Evolutionary conservation across 768 basidiomycete species (phyloP).

Genomic region (Hemileccinum rubropunctum): DNA sequence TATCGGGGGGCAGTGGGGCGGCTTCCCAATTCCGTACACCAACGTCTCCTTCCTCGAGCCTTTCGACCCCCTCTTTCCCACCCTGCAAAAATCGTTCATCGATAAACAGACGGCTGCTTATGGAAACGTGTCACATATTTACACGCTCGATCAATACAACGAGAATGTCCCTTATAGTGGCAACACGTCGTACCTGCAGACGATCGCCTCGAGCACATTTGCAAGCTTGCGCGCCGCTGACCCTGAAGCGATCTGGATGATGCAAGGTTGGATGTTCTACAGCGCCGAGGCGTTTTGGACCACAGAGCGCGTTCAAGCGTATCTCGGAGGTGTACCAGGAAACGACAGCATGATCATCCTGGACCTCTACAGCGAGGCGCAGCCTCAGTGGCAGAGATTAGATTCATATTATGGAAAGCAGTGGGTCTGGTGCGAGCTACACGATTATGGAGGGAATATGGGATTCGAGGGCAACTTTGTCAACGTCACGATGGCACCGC

Average conservation of each 20-base stretch:
- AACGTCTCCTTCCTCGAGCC: conserved; percentile 41
- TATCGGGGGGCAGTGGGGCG: conserved; percentile 35
- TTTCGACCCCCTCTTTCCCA: conserved; percentile 36
- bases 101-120: conserved; percentile 36
- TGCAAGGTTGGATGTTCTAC: conserved; percentile 45
- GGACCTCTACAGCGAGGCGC: conserved; percentile 39
- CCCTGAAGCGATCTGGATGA: conserved; percentile 40
- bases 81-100: conserved; percentile 38
- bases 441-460: conserved; percentile 39
- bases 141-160: conserved; percentile 45
- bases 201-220: conserved; percentile 34
- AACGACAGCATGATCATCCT: conserved; percentile 41
- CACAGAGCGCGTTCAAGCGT: conserved; percentile 37
- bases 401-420: conserved; percentile 37
- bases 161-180: conserved; percentile 39
- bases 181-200: conserved; percentile 32
- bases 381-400: conserved; percentile 42
- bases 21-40: conserved; percentile 32
- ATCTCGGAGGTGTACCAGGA: conserved; percentile 36
- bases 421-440: conserved; percentile 45
- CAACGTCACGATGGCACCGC: conserved; percentile 32
- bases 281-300: conserved; percentile 37
- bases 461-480: conserved; percentile 38
- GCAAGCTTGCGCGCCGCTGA: conserved; percentile 38
- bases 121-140: conserved; percentile 39